Evolutionary conservation across 257 asterid species (phyloP).

Genomic region (Solanum habrochaites): DNA sequence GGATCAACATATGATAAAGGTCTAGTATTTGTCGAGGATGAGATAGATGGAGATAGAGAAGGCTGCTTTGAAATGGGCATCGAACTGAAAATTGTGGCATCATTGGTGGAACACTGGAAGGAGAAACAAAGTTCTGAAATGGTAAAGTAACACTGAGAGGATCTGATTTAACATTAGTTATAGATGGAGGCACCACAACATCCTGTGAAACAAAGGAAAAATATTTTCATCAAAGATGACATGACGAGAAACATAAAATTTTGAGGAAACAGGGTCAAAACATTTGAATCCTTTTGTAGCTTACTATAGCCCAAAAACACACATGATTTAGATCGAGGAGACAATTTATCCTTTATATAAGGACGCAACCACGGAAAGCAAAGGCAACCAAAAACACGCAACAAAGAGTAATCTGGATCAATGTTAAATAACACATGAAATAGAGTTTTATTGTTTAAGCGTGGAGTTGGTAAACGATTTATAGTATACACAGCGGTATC

Average conservation of each 20-base stretch:
- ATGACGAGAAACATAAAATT: background rate
- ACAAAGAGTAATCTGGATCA: too few species aligned
- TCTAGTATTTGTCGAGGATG: background rate
- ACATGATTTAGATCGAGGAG: too few species aligned
- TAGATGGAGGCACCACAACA: background rate
- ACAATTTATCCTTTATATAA: too few species aligned
- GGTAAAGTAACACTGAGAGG: background rate
- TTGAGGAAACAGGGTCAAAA: background rate
- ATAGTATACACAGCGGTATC: too few species aligned
- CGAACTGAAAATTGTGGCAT: background rate
- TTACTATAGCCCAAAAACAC: background rate
- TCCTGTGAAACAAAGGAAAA: background rate
- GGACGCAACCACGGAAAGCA: too few species aligned
- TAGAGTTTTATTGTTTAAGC: too few species aligned
- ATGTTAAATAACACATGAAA: too few species aligned
- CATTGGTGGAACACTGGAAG: background rate
- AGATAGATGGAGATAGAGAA: background rate
- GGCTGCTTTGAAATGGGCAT: background rate
- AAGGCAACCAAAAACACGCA: too few species aligned
- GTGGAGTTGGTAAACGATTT: too few species aligned
- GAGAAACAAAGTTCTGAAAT: background rate
- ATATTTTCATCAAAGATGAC: background rate
- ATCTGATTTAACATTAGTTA: background rate
- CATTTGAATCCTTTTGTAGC: background rate
- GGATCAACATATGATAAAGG: background rate